These are phyloP conservation scores for Verticillium longisporum DNA, from an alignment of 2,329 filamentous ascomycete species.

Conservation along the genomic window DNA sequence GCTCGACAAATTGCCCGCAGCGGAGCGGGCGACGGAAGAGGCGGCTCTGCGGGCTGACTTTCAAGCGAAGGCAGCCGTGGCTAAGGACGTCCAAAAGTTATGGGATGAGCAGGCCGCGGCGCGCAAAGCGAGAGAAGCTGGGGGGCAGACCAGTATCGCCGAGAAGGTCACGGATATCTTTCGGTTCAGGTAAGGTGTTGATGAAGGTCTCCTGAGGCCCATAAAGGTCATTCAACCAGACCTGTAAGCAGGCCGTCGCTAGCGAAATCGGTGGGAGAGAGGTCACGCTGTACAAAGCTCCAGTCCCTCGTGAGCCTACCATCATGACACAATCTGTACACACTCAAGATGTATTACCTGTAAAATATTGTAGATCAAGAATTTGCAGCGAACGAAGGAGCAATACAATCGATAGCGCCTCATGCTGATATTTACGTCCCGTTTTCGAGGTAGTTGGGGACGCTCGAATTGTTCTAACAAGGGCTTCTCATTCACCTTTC, in stretches of 20 bases:
- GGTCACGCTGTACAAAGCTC: background rate
- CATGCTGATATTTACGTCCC: too few species aligned
- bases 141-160: slow-evolving; percentile 40
- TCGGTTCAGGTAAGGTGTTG: background rate
- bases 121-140: slow-evolving; percentile 47
- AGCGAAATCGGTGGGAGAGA: too few species aligned
- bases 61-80: slow-evolving; percentile 53
- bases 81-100: slow-evolving; percentile 45
- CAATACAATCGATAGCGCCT: too few species aligned
- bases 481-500: too few species aligned
- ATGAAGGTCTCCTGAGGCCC: background rate
- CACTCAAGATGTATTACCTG: background rate
- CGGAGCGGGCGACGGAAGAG: slow-evolving; percentile 56
- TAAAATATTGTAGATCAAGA: background rate
- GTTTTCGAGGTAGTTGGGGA: too few species aligned
- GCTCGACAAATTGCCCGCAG: slow-evolving; percentile 49
- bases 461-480: too few species aligned
- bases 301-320: background rate
- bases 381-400: background rate
- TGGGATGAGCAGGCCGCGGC: slow-evolving; percentile 49
- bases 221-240: too few species aligned
- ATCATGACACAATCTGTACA: background rate
- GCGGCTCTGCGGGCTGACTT: slow-evolving; percentile 57
- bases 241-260: too few species aligned
- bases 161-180: slow-evolving; percentile 27